Evolutionary conservation across 2,329 filamentous ascomycete genomes (phyloP).

Genomic region (Aureobasidium sp.): DNA sequence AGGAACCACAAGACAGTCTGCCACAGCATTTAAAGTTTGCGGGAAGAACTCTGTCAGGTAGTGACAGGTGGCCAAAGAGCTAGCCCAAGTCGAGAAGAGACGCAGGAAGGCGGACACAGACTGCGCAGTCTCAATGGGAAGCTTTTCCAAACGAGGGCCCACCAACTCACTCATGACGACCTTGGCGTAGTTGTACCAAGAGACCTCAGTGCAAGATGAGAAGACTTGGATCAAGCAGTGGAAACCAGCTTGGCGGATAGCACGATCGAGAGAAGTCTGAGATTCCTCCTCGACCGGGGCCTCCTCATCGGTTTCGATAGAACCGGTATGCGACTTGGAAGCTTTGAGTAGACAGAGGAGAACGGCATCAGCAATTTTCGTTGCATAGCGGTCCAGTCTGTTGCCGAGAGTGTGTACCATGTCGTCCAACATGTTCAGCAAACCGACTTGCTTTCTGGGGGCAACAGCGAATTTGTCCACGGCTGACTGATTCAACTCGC

Average conservation of each 20-base stretch:
- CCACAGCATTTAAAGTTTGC: constrained; percentile 57
- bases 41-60: constrained; percentile 59
- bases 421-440: constrained; percentile 83
- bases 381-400: constrained; percentile 59
- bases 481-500: not conserved
- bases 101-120: constrained; percentile 76
- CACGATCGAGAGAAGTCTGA: constrained; percentile 51
- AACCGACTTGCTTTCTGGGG: constrained; percentile 70
- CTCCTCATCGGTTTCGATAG: constrained; percentile 25
- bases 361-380: constrained; percentile 63
- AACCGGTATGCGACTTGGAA: constrained; percentile 42
- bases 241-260: constrained; percentile 62
- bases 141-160: constrained; percentile 64
- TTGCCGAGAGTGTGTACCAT: constrained; percentile 77
- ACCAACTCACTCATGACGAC: constrained; percentile 67
- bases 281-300: constrained; percentile 25
- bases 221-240: constrained; percentile 78
- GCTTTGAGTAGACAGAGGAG: constrained; percentile 72
- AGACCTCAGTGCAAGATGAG: constrained; percentile 57
- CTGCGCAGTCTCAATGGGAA: constrained; percentile 80
- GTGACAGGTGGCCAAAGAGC: constrained; percentile 53
- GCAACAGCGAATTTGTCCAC: constrained; percentile 7
- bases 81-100: constrained; percentile 74
- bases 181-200: constrained; percentile 64
- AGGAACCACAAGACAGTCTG: constrained; percentile 60